These are phyloP conservation scores for Zoysia japonica DNA, from an alignment of 176 grass and related monocot species.

Conservation along the genomic window DNA sequence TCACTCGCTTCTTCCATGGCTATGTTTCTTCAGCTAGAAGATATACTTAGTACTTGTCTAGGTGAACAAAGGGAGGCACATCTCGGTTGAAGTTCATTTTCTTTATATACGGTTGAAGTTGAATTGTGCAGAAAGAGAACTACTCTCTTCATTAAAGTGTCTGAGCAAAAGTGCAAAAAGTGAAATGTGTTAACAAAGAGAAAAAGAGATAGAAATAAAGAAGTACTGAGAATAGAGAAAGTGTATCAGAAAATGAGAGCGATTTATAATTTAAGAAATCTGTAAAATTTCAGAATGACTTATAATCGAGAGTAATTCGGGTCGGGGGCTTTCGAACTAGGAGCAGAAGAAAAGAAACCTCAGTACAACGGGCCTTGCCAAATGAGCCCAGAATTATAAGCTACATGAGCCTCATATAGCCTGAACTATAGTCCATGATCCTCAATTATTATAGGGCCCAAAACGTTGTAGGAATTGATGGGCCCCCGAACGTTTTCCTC, in stretches of 20 bases:
- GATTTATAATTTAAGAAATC: too few relatives aligned
- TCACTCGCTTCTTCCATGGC: not conserved
- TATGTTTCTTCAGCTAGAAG: not conserved
- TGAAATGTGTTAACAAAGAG: too few relatives aligned
- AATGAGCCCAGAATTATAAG: not conserved
- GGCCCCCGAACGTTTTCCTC: slow-evolving; percentile 20
- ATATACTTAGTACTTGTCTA: not conserved
- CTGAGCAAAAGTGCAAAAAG: too few relatives aligned
- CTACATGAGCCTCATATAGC: not conserved
- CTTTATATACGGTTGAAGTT: not conserved
- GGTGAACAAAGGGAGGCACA: not conserved
- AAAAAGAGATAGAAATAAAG: too few relatives aligned
- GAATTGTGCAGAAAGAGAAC: not conserved
- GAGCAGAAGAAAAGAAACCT: not conserved
- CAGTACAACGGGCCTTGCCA: not conserved
- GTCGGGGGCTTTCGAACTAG: too few relatives aligned
- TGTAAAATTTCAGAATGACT: too few relatives aligned
- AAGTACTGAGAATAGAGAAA: too few relatives aligned
- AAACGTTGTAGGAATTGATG: not conserved
- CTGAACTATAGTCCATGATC: not conserved
- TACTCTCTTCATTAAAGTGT: too few relatives aligned
- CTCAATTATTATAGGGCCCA: not conserved
- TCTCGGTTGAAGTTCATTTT: too few relatives aligned
- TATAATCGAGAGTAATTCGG: too few relatives aligned
- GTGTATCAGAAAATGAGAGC: too few relatives aligned